A percentile compares a stretch with the other conserved stretches of the same genome.
These are phyloP conservation scores for Isabelozyma gotoi DNA, from an alignment of 805 yeast genomes.

Conservation along the genomic window DNA sequence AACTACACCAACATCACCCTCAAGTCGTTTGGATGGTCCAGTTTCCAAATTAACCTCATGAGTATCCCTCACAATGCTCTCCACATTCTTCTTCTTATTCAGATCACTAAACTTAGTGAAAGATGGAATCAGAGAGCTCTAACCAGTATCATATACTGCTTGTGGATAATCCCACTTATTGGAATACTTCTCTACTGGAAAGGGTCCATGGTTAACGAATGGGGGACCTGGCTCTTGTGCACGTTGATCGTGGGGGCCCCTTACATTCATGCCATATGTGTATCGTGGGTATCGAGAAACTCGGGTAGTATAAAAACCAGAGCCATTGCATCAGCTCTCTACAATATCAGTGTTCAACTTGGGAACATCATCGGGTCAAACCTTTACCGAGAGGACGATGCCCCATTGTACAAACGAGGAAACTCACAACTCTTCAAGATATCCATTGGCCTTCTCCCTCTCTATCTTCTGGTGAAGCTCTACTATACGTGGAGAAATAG, in stretches of 20 bases:
- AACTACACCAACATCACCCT: conserved; percentile 50
- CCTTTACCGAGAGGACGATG: conserved; percentile 26
- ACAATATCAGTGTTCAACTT: conserved; percentile 24
- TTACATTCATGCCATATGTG: conserved; percentile 24
- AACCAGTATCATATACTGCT: conserved; percentile 18
- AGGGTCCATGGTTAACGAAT: conserved; percentile 34
- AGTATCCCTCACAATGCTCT: conserved; percentile 47
- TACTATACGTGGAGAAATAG: conserved; percentile 24
- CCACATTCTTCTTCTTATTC: conserved; percentile 16
- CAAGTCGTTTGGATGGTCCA: conserved; percentile 24
- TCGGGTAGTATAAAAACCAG: conserved; percentile 24
- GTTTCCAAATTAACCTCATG: conserved; percentile 50
- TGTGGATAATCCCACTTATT: conserved; percentile 32
- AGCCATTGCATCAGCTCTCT: conserved; percentile 27
- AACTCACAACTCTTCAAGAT: conserved; percentile 20
- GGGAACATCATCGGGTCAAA: conserved; percentile 24
- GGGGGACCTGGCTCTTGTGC: conserved; percentile 45
- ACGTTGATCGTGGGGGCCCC: conserved; percentile 21
- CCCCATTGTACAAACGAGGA: conserved; percentile 26
- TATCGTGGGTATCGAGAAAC: conserved; percentile 27
- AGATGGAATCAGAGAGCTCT: conserved; percentile 22
- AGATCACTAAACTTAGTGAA: conserved; percentile 21
- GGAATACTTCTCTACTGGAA: conserved; percentile 40
- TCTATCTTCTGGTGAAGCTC: conserved; percentile 15
- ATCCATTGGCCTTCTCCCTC: conserved; percentile 17